A percentile compares a stretch with the other conserved stretches of the same genome.
phyloP scores from a whole-genome alignment of 2,329 filamentous ascomycete genomes.

The Paecilomyces fulvus region DNA sequence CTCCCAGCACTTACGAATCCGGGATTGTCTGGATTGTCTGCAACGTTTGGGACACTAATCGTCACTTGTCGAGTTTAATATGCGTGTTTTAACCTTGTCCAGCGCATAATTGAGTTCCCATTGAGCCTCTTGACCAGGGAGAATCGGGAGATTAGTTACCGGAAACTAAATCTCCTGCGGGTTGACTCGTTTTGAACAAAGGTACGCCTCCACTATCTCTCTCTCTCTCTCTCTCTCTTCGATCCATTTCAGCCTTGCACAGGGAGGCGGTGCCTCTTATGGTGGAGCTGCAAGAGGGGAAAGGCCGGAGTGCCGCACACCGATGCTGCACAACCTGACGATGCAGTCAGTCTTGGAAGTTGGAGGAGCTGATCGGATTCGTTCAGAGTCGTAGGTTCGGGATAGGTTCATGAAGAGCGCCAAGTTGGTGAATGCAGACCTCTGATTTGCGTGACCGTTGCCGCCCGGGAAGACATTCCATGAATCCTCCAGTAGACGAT shows the following conservation, averaged over 20 bases:
- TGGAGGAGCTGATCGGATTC: neutral
- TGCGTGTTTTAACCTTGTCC: neutral
- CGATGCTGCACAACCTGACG: neutral
- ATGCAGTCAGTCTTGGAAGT: too few relatives aligned
- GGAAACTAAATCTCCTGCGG: neutral
- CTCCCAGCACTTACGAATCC: neutral
- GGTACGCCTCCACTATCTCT: neutral
- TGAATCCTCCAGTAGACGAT: neutral
- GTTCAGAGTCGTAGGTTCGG: neutral
- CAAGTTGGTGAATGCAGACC: neutral
- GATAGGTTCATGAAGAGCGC: neutral
- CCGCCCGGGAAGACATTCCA: constrained; percentile 21
- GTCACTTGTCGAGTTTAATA: neutral
- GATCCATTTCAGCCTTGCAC: neutral
- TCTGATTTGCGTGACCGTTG: constrained; percentile 21
- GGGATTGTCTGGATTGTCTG: neutral
- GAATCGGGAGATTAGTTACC: neutral
- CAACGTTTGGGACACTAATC: neutral
- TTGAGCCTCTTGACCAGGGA: neutral
- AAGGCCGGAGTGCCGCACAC: neutral
- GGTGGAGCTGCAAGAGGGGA: neutral
- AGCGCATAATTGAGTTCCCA: neutral
- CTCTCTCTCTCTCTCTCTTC: neutral
- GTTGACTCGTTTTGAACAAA: neutral
- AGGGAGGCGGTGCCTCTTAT: neutral